Percentiles rank a stretch among this genome's conserved stretches.
Conservation (phyloP, 768 basidiomycete species). For the Pleurotus cornucopiae region DNA sequence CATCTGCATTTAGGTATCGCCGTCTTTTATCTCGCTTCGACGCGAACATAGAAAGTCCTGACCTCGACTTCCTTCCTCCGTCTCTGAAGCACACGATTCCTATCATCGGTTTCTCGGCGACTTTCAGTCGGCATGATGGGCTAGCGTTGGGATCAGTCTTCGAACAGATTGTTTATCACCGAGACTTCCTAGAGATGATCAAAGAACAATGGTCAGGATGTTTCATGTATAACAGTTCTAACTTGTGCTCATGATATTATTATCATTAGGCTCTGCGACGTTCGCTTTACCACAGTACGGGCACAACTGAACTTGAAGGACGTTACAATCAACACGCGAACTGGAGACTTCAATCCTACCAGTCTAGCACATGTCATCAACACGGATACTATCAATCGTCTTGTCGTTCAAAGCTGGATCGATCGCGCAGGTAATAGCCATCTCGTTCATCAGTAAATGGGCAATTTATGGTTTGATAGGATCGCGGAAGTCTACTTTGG, state of each 20-base stretch:
- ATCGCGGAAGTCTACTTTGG: conserved; percentile 77
- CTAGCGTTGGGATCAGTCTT: conserved; percentile 87
- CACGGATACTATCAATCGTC: conserved; percentile 66
- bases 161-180: conserved; percentile 88
- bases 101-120: conserved; percentile 92
- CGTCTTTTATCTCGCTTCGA: conserved; percentile 84
- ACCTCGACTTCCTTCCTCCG: conserved; percentile 34
- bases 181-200: conserved; percentile 89
- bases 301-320: conserved; percentile 65
- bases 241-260: neutral
- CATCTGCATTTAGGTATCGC: conserved; percentile 50
- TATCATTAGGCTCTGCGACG: conserved; percentile 67
- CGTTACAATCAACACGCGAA: conserved; percentile 60
- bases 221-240: neutral
- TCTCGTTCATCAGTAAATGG: neutral
- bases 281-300: conserved; percentile 80
- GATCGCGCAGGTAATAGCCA: conserved; percentile 68
- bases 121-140: conserved; percentile 89
- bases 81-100: conserved; percentile 53
- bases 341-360: conserved; percentile 79
- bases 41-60: conserved; percentile 52
- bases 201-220: conserved; percentile 74
- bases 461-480: conserved; percentile 24
- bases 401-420: conserved; percentile 82
- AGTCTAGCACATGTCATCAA: conserved; percentile 83